These are phyloP conservation scores for Colletotrichum brevisporum DNA, from an alignment of 2,329 filamentous ascomycete species.

Conservation along the genomic window DNA sequence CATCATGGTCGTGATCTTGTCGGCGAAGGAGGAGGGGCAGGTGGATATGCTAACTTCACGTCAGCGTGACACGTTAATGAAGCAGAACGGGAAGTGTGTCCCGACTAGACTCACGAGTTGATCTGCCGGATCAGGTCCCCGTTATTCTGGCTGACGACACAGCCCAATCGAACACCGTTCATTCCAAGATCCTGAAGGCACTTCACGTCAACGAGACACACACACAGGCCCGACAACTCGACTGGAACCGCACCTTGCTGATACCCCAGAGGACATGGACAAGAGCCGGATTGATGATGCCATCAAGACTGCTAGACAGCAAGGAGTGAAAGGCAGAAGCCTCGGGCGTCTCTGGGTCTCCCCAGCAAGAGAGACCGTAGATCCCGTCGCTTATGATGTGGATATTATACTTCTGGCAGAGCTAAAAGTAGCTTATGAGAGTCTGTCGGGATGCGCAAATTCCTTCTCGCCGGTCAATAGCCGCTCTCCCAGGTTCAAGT, in stretches of 20 bases:
- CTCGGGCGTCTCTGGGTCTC: slow-evolving; percentile 52
- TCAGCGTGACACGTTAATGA: too few species aligned
- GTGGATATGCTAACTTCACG: slow-evolving; percentile 59
- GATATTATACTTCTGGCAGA: slow-evolving; percentile 63
- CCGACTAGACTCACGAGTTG: slow-evolving; percentile 42
- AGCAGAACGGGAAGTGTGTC: neutral
- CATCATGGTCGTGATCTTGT: slow-evolving; percentile 57
- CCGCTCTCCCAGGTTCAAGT: slow-evolving; percentile 65
- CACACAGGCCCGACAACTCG: too few species aligned
- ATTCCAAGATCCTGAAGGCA: slow-evolving; percentile 65
- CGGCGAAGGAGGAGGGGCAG: slow-evolving; percentile 60
- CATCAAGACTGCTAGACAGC: slow-evolving; percentile 58
- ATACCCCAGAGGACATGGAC: slow-evolving; percentile 66
- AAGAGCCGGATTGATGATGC: slow-evolving; percentile 61
- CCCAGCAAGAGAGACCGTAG: slow-evolving; percentile 67
- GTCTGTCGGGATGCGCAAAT: slow-evolving; percentile 59
- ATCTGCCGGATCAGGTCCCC: slow-evolving; percentile 50
- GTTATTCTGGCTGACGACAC: slow-evolving; percentile 64
- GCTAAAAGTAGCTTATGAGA: slow-evolving; percentile 57
- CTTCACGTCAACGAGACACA: neutral
- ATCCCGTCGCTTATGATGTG: slow-evolving; percentile 67
- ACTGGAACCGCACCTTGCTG: slow-evolving; percentile 52
- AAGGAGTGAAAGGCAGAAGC: slow-evolving; percentile 59
- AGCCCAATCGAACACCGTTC: slow-evolving; percentile 68
- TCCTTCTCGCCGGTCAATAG: slow-evolving; percentile 53